Base-by-base conservation (phyloP, 2,329 filamentous ascomycete genomes). In the Colletotrichum abscissum region DNA sequence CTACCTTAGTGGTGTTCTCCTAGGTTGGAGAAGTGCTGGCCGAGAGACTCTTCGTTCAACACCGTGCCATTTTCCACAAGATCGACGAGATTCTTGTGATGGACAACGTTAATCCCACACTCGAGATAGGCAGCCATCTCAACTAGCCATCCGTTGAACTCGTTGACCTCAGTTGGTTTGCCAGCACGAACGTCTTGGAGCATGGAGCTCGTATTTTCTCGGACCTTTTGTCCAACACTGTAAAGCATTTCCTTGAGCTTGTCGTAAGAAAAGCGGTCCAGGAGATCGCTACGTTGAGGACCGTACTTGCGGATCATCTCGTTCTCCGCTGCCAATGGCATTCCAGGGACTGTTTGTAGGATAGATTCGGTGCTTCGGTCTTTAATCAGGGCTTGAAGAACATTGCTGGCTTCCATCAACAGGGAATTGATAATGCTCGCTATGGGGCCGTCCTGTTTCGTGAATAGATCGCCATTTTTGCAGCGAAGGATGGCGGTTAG, bases 401-500 rank as follows among this genome's bases (percentile, higher is more conserved):
- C 91, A 28, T 88, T 85, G 63, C 91, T 92, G 5, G 94, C 92
- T 79, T 98, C 95, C n/a, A 86, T 84, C 6, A 98, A 85, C 4
- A 98, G 86, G 28, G 90, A 84, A 57, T 92, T 90, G 79, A 95
- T 92, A 5, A 94, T 86, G 30, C 85, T 86, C 0, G 88, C 87
- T 19, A 94, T 79, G 16, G 86, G 82, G 11, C 81, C 78, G 8
- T 78, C 76, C 72, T 86, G 86, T 74, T 91, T 89, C 75, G 88
- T 87, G 19, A 97, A 90, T 0, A 98, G 81, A 5, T 88, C 87
- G n/a, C 95, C 95, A 77, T 98, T 98, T 74, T 90, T 90, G 79
- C 92, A 92, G 67, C 93, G 88, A 68, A 97, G 86, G 11, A 98
- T 83, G 0, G 92, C 93, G 0, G 94, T 97, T n/a, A 98, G 84